phyloP scores from a whole-genome alignment of 164 flowering plant genomes.

The Tetrastigma voinierianum region DNA sequence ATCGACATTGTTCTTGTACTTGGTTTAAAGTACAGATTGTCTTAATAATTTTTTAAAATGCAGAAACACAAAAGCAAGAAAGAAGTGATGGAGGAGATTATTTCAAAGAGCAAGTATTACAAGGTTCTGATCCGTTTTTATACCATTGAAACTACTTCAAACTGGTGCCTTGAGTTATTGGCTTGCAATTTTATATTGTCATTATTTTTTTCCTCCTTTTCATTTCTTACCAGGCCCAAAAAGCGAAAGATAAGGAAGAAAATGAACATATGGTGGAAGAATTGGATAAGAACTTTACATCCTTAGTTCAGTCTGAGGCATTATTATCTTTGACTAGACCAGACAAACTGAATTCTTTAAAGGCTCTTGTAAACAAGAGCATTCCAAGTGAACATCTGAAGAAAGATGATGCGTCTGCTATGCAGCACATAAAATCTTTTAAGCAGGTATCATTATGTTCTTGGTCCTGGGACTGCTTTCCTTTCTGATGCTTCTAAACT shows the following conservation, averaged over 20 bases:
- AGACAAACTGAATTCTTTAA: constrained; percentile 55
- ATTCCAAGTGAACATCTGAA: constrained; percentile 31
- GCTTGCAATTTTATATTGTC: not conserved
- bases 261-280: constrained; percentile 67
- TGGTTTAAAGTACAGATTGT: not conserved
- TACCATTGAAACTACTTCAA: not conserved
- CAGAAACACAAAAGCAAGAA: constrained; percentile 85
- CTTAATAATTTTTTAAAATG: constrained; percentile 6
- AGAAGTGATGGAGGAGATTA: constrained; percentile 86
- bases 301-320: constrained; percentile 57
- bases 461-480: not conserved
- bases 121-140: constrained; percentile 47
- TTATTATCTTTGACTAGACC: constrained; percentile 58
- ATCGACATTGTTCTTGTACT: not conserved
- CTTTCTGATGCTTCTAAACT: not conserved
- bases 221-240: constrained; percentile 54
- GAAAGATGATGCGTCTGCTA: constrained; percentile 28
- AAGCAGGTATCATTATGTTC: constrained; percentile 38
- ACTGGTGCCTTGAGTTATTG: not conserved
- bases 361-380: constrained; percentile 50
- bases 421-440: constrained; percentile 14
- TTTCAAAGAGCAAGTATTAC: constrained; percentile 70
- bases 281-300: constrained; percentile 66
- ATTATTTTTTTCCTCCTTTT: not conserved
- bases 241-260: constrained; percentile 85